Conservation (phyloP, 768 basidiomycete genomes). For the Nidularia pulvinata region DNA sequence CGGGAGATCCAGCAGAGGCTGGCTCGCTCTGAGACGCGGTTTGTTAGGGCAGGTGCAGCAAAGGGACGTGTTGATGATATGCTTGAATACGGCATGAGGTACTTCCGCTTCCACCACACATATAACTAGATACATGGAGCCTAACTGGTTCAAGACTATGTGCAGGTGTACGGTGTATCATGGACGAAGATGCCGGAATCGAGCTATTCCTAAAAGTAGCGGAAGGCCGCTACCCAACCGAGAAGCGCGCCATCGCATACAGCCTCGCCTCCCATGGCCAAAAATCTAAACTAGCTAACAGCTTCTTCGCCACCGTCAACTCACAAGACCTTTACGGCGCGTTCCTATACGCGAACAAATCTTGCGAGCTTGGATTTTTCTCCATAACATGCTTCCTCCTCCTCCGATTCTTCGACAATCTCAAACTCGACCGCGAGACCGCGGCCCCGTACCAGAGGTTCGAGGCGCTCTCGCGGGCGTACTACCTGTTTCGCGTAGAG, state of each 20-base stretch:
- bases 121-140: neutral
- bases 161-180: neutral
- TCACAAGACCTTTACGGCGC: neutral
- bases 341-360: neutral
- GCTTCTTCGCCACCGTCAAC: neutral
- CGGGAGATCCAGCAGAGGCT: neutral
- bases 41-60: neutral
- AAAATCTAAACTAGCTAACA: neutral
- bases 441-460: neutral
- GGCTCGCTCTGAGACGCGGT: neutral
- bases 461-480: neutral
- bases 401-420: neutral
- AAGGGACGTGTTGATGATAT: neutral
- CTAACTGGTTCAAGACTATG: neutral
- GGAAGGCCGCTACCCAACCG: neutral
- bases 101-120: neutral
- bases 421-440: neutral
- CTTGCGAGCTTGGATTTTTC: neutral
- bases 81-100: neutral
- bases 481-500: neutral
- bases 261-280: neutral
- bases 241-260: neutral
- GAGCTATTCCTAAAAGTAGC: neutral
- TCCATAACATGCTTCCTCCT: neutral
- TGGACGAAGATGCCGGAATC: neutral